Base-by-base conservation (phyloP, 164 flowering plant genomes). In the Tetracentron sinense region DNA sequence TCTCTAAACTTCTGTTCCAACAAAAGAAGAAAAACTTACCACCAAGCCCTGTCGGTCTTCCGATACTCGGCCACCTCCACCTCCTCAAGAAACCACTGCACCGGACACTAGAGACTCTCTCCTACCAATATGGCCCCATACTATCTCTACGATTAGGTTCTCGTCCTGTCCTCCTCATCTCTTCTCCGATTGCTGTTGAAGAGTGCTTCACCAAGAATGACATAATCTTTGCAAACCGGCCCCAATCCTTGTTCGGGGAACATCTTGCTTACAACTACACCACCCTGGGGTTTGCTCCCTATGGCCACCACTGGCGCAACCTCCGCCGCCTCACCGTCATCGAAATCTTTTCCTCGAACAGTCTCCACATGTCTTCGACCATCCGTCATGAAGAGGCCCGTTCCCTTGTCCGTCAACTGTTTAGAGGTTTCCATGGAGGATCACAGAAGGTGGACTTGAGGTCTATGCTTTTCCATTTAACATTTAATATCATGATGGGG, bases 31-130 rank as follows among this genome's bases (percentile, higher is more conserved):
- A 25, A 26, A 54, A 58, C 33, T 31, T 73, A 3, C 74, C 74
- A 7, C 74, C 77, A 22, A 46, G 58, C 31, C 76, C 67, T 1
- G 7, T 27, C 0, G 14, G 49, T n/a, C 66, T 77, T 42, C 81
- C 78, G 16, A 10, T 77, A 15, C 22, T 77, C 8, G 81, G 81
- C 54, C 81, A 77, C 30, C 78, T 77, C 14, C 72, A 74, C 71
- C 72, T 69, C 52, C 42, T 77, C 4, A 64, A 61, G n/a, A 44
- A 62, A n/a, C 74, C 74, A 20, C 58, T 73, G 42, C 77, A 78
- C 64, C 62, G 67, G 46, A 46, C 63, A 42, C 61, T 78, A 2
- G 31, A 64, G 31, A 7, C 33, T 22, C 54, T 75, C 42, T 64
- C 75, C 25, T 7, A 28, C 29, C 66, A 51, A n/a, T 46, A 49